Evolutionary conservation across 345 rosid genomes (phyloP), one percentile per base, ranked within the genome.

Genomic region (Lenwebbia sp.): DNA sequence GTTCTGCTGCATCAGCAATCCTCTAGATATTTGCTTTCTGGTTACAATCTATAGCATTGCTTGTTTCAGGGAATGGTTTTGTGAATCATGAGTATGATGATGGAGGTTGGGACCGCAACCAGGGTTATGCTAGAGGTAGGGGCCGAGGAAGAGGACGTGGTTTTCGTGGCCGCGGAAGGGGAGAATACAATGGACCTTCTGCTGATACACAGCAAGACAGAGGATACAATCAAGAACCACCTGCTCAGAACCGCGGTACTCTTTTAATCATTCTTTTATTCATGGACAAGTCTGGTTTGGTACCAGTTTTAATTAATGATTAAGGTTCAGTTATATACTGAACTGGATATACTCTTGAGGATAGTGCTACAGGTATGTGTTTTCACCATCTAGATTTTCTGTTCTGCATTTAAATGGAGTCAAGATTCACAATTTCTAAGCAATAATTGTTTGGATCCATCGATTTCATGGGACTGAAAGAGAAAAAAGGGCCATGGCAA

Each of bases 121-220:
- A 92, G 88, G 95, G 93, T 57, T 92, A 91, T 88, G 84, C 91
- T 85, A 91, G 98, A 86, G 99, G 98, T 57, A 93, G 99, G 88
- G 95, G 98, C 57, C 92, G 98, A 56, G 99, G 99, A 30, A 94
- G 98, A 91, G 98, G 96, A 52, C 93, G 96, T 85, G 89, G 92
- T 84, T 88, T 87, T 88, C 96, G 95, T 84, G 95, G 98, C 89
- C 94, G 96, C 82, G 96, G 97, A 41, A 92, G 98, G 62, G 99
- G 96, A 86, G 98, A 95, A 75, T 97, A 91, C 89, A 92, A 92
- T 88, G 98, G 95, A 54, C 96, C 94, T 82, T 94, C 89, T 87
- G 58, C 84, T 90, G 96, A 94, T 87, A 88, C 84, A 85, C 93
- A 89, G 57, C 95, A 95, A 82, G 98, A 95, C 89, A 94, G 92